Percentiles rank a stretch among this genome's conserved stretches.
phyloP scores from a whole-genome alignment of 257 asterid genomes.

The Penstemon barbatus region DNA sequence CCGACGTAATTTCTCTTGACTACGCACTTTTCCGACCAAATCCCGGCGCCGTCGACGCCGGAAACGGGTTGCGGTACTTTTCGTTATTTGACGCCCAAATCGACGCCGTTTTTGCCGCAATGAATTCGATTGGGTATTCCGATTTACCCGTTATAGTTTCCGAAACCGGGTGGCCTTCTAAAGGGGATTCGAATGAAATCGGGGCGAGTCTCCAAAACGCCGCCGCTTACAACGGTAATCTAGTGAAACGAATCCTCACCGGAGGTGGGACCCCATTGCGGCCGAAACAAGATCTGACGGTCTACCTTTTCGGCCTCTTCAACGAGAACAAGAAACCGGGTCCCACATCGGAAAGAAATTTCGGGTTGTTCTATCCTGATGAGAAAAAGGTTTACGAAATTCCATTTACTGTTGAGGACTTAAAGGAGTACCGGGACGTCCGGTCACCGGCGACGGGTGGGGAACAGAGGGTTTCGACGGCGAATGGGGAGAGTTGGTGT shows the following conservation, averaged over 20 bases:
- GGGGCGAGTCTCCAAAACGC: slow-evolving; percentile 79
- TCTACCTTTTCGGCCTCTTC: slow-evolving; percentile 76
- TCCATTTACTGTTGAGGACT: slow-evolving; percentile 61
- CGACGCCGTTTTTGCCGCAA: slow-evolving; percentile 87
- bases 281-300: slow-evolving; percentile 61
- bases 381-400: slow-evolving; percentile 67
- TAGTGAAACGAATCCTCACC: slow-evolving; percentile 60
- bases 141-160: slow-evolving; percentile 57
- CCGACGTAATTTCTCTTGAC: slow-evolving; percentile 75
- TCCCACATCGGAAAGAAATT: slow-evolving; percentile 88
- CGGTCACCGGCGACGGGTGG: slow-evolving; percentile 47
- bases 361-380: slow-evolving; percentile 83
- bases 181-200: slow-evolving; percentile 71
- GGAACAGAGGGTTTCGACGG: slow-evolving; percentile 41
- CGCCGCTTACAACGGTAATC: slow-evolving; percentile 81
- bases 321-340: slow-evolving; percentile 86
- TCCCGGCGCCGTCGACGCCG: slow-evolving; percentile 74
- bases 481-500: slow-evolving; percentile 78
- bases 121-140: slow-evolving; percentile 64
- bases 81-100: slow-evolving; percentile 85
- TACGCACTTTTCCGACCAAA: slow-evolving; percentile 77
- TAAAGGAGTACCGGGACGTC: slow-evolving; percentile 39
- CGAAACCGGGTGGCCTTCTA: slow-evolving; percentile 98
- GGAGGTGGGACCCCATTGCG: slow-evolving; percentile 89
- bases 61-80: slow-evolving; percentile 66